Percentiles rank a stretch among this genome's conserved stretches.
Evolutionary conservation across 495 filamentous ascomycete species (phyloP).

Genomic region (Hyaloscypha variabilis): DNA sequence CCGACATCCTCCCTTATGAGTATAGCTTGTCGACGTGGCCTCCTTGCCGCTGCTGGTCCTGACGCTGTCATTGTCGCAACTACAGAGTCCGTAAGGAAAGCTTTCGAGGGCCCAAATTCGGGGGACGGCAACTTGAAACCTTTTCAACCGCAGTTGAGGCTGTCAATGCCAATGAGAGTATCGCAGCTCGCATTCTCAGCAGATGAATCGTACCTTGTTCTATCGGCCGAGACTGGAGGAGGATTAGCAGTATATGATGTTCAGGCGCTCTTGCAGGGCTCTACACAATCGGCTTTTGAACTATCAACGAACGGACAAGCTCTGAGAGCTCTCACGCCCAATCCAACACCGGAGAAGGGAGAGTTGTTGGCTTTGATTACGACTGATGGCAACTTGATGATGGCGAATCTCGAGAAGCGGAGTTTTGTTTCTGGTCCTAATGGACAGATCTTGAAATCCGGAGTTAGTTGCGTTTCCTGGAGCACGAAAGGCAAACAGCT

Average conservation of each 20-base stretch:
- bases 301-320: slow-evolving; percentile 74
- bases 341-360: slow-evolving; percentile 68
- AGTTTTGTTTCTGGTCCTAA: slow-evolving; percentile 54
- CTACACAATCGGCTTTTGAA: slow-evolving; percentile 67
- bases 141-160: slow-evolving; percentile 73
- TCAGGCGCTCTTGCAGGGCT: slow-evolving; percentile 62
- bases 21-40: slow-evolving; percentile 76
- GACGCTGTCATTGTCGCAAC: slow-evolving; percentile 74
- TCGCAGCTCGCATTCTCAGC: slow-evolving; percentile 90
- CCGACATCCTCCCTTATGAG: slow-evolving; percentile 84
- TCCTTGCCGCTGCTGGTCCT: slow-evolving; percentile 87
- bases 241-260: slow-evolving; percentile 84
- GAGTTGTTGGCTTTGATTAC: slow-evolving; percentile 80
- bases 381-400: slow-evolving; percentile 73
- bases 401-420: slow-evolving; percentile 77
- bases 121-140: slow-evolving; percentile 65
- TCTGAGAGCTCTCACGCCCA: slow-evolving; percentile 77
- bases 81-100: slow-evolving; percentile 76
- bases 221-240: slow-evolving; percentile 81
- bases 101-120: slow-evolving; percentile 62
- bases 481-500: slow-evolving; percentile 92
- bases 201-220: slow-evolving; percentile 79
- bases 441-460: slow-evolving; percentile 67
- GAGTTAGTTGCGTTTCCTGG: slow-evolving; percentile 88
- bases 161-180: slow-evolving; percentile 72